These are phyloP conservation scores for Syncephalastrum contaminatum DNA, from an alignment of 371 early-diverging fungal genomes.

Conservation along the genomic window DNA sequence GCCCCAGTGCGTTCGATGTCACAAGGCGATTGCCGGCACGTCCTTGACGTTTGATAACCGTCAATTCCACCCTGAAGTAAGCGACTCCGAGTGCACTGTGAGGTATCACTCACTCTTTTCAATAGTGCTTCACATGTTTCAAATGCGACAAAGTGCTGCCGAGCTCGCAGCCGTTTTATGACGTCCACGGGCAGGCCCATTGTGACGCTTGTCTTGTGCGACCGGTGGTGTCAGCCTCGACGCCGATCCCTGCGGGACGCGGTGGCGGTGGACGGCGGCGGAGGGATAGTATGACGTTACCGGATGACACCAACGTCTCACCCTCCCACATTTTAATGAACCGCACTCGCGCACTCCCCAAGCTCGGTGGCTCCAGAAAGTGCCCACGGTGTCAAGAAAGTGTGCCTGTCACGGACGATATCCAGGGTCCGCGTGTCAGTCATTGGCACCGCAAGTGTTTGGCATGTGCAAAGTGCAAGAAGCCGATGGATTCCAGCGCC, in stretches of 20 bases:
- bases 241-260: conserved; percentile 7
- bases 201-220: conserved; percentile 1
- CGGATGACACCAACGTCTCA: too few relatives aligned
- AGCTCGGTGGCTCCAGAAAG: conserved; percentile 45
- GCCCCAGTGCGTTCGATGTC: not conserved
- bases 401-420: conserved; percentile 49
- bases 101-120: too few relatives aligned
- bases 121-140: not conserved
- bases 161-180: not conserved
- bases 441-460: conserved; percentile 59
- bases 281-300: not conserved
- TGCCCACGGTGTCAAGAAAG: conserved; percentile 53
- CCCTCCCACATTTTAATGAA: conserved; percentile 7
- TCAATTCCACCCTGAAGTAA: too few relatives aligned
- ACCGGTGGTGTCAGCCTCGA: not conserved
- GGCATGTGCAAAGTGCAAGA: conserved; percentile 46
- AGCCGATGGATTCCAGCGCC: conserved; percentile 55
- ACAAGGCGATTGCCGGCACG: not conserved
- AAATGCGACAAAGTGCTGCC: not conserved
- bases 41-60: not conserved
- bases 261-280: not conserved
- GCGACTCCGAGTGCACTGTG: too few relatives aligned
- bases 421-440: conserved; percentile 49
- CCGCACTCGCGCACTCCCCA: conserved; percentile 22
- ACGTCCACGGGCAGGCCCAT: not conserved